Conservation (phyloP, 2,329 filamentous ascomycete genomes). For the Cladosporium colombiae region DNA sequence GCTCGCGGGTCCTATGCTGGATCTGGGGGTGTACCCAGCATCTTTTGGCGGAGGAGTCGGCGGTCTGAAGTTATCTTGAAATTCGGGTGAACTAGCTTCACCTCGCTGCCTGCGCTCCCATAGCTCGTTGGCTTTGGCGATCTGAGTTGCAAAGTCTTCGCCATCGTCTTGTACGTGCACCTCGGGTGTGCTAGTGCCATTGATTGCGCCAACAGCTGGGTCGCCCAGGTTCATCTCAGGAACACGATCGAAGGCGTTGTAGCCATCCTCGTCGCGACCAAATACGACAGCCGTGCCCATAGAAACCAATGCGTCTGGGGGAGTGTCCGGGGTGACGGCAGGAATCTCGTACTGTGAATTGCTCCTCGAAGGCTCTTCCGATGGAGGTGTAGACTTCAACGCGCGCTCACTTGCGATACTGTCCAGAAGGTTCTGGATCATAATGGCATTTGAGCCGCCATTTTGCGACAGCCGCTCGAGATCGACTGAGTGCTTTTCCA, state of each 20-base stretch:
- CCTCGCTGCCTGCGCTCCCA: conserved; percentile 36
- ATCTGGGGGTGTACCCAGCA: conserved; percentile 39
- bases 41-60: conserved; percentile 49
- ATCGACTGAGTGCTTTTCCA: conserved; percentile 36
- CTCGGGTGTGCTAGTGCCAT: not conserved
- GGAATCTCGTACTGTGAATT: conserved; percentile 32
- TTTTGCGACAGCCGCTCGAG: conserved; percentile 36
- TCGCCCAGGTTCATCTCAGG: not conserved
- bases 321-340: conserved; percentile 36
- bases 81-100: conserved; percentile 18
- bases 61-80: conserved; percentile 33
- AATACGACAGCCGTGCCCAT: conserved; percentile 37
- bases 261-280: conserved; percentile 7
- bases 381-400: conserved; percentile 1
- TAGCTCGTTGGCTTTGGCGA: conserved; percentile 35
- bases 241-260: not conserved
- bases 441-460: conserved; percentile 37
- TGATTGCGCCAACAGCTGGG: not conserved
- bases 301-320: conserved; percentile 29
- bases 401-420: conserved; percentile 29
- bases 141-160: conserved; percentile 35
- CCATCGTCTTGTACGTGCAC: conserved; percentile 24
- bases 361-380: conserved; percentile 19
- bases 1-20: conserved; percentile 33
- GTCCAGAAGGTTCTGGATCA: conserved; percentile 39